phyloP scores from a whole-genome alignment of 192 early-diverging fungal genomes.

The Backusella mclennaniae region DNA sequence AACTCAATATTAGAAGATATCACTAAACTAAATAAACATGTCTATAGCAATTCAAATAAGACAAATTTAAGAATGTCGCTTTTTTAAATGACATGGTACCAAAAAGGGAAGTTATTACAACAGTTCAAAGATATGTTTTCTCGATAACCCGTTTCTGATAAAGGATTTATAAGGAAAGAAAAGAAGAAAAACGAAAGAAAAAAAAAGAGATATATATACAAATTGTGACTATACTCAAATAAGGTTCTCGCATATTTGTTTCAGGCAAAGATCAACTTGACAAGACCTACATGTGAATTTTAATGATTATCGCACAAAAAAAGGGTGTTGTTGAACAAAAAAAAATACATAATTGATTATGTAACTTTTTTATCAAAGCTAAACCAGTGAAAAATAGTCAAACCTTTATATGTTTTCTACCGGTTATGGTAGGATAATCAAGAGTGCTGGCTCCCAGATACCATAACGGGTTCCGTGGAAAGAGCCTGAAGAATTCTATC shows the following conservation, averaged over 20 bases:
- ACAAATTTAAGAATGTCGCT: background rate
- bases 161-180: background rate
- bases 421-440: background rate
- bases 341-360: background rate
- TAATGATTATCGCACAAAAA: background rate
- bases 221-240: background rate
- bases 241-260: background rate
- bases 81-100: background rate
- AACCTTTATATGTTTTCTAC: background rate
- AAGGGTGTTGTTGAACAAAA: background rate
- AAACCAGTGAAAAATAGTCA: background rate
- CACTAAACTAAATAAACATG: too few species aligned
- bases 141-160: background rate
- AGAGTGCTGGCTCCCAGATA: background rate
- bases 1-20: too few species aligned
- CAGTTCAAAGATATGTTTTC: background rate
- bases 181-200: background rate
- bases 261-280: background rate
- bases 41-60: too few species aligned
- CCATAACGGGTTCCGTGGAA: slow-evolving; percentile 6
- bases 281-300: background rate
- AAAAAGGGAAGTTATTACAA: background rate
- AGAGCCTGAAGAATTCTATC: background rate
- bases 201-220: background rate
- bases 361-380: background rate